Evolutionary conservation across 768 basidiomycete genomes (phyloP).

Genomic region (Strobilomyces dryophilus): DNA sequence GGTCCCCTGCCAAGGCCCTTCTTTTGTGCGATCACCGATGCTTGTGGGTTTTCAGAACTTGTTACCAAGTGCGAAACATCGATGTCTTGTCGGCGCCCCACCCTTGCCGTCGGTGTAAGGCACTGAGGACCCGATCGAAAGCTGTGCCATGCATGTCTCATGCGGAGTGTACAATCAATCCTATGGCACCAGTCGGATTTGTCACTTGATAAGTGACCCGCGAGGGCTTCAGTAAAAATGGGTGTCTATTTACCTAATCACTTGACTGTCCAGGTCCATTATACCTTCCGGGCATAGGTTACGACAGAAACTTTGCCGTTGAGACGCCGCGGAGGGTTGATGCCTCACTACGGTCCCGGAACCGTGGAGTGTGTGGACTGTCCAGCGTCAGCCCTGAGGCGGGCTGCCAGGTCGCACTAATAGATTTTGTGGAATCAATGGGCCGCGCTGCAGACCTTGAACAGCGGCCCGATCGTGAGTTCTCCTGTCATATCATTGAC

Average conservation of each 20-base stretch:
- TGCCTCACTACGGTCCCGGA: conserved; percentile 20
- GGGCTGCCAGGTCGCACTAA: background rate
- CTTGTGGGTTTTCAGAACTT: background rate
- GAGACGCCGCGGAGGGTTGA: conserved; percentile 18
- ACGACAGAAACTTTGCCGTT: conserved; percentile 5
- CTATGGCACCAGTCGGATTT: background rate
- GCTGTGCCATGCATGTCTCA: background rate
- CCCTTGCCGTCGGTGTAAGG: background rate
- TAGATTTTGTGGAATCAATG: conserved; percentile 4
- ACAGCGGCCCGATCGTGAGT: conserved; percentile 15
- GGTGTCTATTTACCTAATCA: conserved; percentile 3
- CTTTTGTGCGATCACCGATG: conserved; percentile 1
- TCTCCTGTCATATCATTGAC: conserved; percentile 13
- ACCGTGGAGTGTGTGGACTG: conserved; percentile 22
- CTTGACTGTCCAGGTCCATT: conserved; percentile 2
- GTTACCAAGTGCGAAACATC: background rate
- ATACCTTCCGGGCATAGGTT: conserved; percentile 6
- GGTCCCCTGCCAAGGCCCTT: background rate
- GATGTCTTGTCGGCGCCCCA: background rate
- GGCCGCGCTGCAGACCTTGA: conserved; percentile 4
- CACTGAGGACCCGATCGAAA: background rate
- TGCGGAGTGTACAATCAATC: background rate
- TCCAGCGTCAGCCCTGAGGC: conserved; percentile 16
- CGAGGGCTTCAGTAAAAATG: background rate
- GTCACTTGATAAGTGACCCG: background rate